Conservation (phyloP, 306 rosid genomes). For the Nissolia schottii region DNA sequence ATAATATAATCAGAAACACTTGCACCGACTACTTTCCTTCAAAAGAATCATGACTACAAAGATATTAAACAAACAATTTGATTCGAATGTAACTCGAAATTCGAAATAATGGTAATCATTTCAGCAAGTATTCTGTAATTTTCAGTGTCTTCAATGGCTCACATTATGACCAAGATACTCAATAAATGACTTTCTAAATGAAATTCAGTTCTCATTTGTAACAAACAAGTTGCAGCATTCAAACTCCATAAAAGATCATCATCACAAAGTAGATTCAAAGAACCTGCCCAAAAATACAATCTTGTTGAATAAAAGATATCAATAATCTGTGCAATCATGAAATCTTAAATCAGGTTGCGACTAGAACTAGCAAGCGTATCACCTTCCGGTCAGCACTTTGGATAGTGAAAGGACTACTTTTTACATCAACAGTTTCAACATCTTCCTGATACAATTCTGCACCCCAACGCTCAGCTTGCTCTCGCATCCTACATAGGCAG, state of each 20-base stretch:
- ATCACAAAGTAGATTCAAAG: slow-evolving; percentile 1
- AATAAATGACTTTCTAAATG: no score
- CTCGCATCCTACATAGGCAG: slow-evolving; percentile 31
- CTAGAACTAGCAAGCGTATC: slow-evolving; percentile 29
- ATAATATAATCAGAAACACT: slow-evolving; percentile 17
- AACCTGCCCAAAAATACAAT: no score
- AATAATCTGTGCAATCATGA: slow-evolving; percentile 1
- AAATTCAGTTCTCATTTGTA: neutral
- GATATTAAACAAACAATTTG: neutral
- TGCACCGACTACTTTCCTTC: slow-evolving; percentile 1
- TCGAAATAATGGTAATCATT: neutral
- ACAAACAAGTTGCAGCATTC: neutral
- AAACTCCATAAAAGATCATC: neutral
- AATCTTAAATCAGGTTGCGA: slow-evolving; percentile 15
- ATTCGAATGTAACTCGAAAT: neutral
- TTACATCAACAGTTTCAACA: slow-evolving; percentile 72
- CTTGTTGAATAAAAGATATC: slow-evolving; percentile 8
- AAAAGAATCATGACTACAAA: slow-evolving; percentile 8
- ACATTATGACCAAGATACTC: neutral
- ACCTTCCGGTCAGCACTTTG: slow-evolving; percentile 97
- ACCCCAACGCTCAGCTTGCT: slow-evolving; percentile 90
- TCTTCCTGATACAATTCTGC: slow-evolving; percentile 93
- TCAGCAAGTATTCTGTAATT: slow-evolving; percentile 8
- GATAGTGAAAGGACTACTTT: slow-evolving; percentile 68
- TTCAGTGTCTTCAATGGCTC: neutral